Evolutionary conservation across 23 red algal species (phyloP), one percentile per base, ranked within the genome.

Genomic region (Rhodosorus marinus): DNA sequence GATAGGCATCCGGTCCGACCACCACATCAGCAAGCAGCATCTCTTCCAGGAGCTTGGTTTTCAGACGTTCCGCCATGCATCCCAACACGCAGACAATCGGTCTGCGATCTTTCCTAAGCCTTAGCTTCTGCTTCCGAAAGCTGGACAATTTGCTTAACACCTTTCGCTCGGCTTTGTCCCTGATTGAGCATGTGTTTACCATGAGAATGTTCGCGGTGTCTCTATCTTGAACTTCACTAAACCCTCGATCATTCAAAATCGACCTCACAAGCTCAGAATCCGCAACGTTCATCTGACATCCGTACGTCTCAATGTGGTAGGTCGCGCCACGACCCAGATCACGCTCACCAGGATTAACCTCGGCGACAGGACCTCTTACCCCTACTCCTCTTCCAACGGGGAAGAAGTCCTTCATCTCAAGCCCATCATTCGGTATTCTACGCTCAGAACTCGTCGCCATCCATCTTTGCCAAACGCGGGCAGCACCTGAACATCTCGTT

Each of bases 41-140:
- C 25, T 35, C 66, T 5, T 67, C 34, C 25, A 82, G 54, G 7
- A 72, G 27, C 15, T 19, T 24, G 17, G 50, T 47, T 58, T 82
- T 73, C 40, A 73, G 54, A 26, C 74, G 53, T 42, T 82, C 66
- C 0, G 76, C 76, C 76, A 82, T 73, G 45, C 76, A 82, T n/a
- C 76, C 76, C 31, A 73, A 55, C 6, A 82, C 22, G 38, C 11
- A 11, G 38, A 43, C 38, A 43, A 43, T 43, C 38, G 38, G 38
- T 17, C 17, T 43, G 38, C 11, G 11, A 43, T 11, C 11, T 11
- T 11, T 17, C 17, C 38, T 11, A 43, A 11, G 11, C 11, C 17
- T 11, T 17, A 11, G 11, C 11, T 17, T 11, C 38, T 17, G 11
- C 17, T 43, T 43, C 38, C 17, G 11, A 17, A 43, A 43, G 2